Evolutionary conservation across 164 flowering plant genomes (phyloP), one percentile per base, ranked within the genome.

Genomic region (Macadamia tetraphylla): DNA sequence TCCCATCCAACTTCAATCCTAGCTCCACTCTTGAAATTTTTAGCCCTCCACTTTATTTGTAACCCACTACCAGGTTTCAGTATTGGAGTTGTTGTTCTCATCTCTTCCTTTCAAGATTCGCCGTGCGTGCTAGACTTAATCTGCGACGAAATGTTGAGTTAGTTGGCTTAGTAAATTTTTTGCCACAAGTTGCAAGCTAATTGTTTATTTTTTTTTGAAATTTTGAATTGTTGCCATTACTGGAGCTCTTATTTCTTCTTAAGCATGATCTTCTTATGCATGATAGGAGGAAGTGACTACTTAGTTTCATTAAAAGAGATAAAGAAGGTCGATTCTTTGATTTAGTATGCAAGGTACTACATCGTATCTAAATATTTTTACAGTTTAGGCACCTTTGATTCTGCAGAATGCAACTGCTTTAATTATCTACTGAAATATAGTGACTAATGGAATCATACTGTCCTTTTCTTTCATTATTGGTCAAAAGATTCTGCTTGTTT

Each of bases 311-410:
- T 91, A 73, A 84, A 77, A 58, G 90, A 88, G 67, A 80, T 88
- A 65, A 79, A 62, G 80, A 73, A 67, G 82, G 74, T 8, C 61
- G 75, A 13, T 60, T 57, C 8, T 30, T 71, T 68, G 81, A 86
- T 79, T 77, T 93, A 71, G 72, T 77, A 40, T 86, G 91, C 82
- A 88, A 89, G 96, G 98, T 91, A 79, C 72, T 71, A 15, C 61
- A 58, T 13, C 58, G 17, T 6, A 17, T 51, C 23, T 11, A 17
- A 49, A 14, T 46, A 11, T 14, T 14, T 49, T 10, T 1, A 10
- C 5, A 14, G 2, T 49, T 49, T 35, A 2, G 5, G 40, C 40
- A 49, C 53, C 53, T 49, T 49, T 49, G 53, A 14, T 14, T 49
- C 53, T 49, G 53, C 14, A 49, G 11, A 49, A 49, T 23, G 62